Percentiles rank a stretch among this genome's conserved stretches.
Conservation (phyloP, 2,329 filamentous ascomycete genomes). For the Verticillium albo-atrum region DNA sequence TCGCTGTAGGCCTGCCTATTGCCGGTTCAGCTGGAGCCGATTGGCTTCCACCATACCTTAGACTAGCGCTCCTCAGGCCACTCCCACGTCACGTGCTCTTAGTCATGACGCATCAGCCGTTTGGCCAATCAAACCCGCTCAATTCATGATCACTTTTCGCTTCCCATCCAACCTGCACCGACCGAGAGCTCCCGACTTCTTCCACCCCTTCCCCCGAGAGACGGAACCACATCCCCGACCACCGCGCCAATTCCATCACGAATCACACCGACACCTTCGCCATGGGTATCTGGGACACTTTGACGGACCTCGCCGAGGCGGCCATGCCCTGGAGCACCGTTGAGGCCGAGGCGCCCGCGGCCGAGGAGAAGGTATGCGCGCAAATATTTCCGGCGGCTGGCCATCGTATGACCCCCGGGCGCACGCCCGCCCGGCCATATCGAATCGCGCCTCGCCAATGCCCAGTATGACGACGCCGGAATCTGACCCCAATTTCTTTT, state of each 20-base stretch:
- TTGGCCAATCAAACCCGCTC: slow-evolving; percentile 41
- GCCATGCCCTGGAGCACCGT: slow-evolving; percentile 61
- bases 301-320: slow-evolving; percentile 60
- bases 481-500: background rate
- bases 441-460: background rate
- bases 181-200: slow-evolving; percentile 33
- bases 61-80: slow-evolving; percentile 2
- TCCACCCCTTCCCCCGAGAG: slow-evolving; percentile 18
- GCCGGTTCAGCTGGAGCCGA: background rate
- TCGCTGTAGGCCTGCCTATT: background rate
- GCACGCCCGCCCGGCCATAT: background rate
- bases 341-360: slow-evolving; percentile 64
- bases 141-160: slow-evolving; percentile 45
- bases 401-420: background rate
- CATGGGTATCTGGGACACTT: slow-evolving; percentile 65
- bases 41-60: background rate
- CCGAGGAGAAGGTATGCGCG: slow-evolving; percentile 54
- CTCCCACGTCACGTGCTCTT: background rate
- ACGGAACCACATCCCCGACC: slow-evolving; percentile 5
- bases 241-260: slow-evolving; percentile 16
- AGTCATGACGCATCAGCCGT: background rate
- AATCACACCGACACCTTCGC: slow-evolving; percentile 23
- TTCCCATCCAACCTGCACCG: slow-evolving; percentile 30
- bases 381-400: slow-evolving; percentile 3
- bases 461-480: background rate